Conservation (phyloP, 2,329 filamentous ascomycete genomes). For the Xylaria sp. region DNA sequence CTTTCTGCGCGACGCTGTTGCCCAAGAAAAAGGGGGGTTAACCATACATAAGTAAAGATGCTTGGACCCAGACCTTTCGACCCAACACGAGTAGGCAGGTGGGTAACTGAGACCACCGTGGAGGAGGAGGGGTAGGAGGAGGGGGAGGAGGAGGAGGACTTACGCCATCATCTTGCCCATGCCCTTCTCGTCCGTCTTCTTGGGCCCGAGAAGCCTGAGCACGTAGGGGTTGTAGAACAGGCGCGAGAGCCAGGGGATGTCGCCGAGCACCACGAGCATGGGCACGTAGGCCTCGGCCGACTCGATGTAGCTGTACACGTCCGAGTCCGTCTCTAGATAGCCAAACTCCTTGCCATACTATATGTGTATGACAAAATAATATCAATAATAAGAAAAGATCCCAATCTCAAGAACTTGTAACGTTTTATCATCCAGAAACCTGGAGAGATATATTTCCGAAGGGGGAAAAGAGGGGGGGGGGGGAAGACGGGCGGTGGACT, state of each 20-base stretch:
- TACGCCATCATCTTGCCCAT: slow-evolving; percentile 36
- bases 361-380: not conserved
- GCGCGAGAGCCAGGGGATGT: slow-evolving; percentile 46
- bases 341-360: slow-evolving; percentile 51
- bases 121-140: not conserved
- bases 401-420: too few relatives aligned
- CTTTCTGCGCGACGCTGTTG: slow-evolving; percentile 47
- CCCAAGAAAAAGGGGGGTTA: not conserved
- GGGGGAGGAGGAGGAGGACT: slow-evolving; percentile 2
- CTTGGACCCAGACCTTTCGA: too few relatives aligned
- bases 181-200: slow-evolving; percentile 37
- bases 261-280: slow-evolving; percentile 42
- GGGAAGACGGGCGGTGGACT: too few relatives aligned
- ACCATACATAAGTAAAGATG: slow-evolving; percentile 29
- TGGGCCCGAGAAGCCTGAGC: slow-evolving; percentile 40
- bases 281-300: slow-evolving; percentile 42
- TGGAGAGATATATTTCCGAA: too few relatives aligned
- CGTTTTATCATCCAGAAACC: too few relatives aligned
- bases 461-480: not conserved
- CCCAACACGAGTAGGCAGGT: not conserved
- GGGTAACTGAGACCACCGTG: not conserved
- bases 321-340: slow-evolving; percentile 45
- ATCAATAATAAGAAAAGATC: too few relatives aligned
- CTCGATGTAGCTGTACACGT: slow-evolving; percentile 48
- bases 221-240: slow-evolving; percentile 38